These are phyloP conservation scores for Spinellus fusiger DNA, from an alignment of 192 early-diverging fungal genomes.

Conservation along the genomic window DNA sequence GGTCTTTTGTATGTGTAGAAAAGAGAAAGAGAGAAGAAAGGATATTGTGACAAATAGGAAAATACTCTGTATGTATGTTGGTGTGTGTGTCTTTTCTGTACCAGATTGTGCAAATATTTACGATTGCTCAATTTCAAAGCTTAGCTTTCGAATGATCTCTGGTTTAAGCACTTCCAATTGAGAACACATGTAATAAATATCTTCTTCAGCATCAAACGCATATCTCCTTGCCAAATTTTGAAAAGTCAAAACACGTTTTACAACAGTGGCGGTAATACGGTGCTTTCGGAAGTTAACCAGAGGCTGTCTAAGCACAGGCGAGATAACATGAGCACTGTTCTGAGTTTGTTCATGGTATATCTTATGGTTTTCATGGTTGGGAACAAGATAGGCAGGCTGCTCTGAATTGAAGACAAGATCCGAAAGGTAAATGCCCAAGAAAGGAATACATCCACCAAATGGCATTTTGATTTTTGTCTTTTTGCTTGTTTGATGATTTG, in stretches of 20 bases:
- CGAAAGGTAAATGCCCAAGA: conserved; percentile 53
- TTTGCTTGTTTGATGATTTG: conserved; percentile 13
- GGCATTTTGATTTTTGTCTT: conserved; percentile 32
- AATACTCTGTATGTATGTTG: neutral
- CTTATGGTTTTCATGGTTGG: neutral
- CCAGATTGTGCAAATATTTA: no score
- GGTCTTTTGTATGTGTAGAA: neutral
- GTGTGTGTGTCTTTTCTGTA: neutral
- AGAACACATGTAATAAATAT: conserved; percentile 32
- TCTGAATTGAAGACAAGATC: conserved; percentile 56
- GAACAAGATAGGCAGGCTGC: conserved; percentile 29
- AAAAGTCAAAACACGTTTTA: conserved; percentile 52
- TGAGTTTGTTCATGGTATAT: conserved; percentile 11
- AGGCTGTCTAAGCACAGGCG: neutral
- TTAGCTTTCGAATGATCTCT: conserved; percentile 23
- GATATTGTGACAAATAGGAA: neutral
- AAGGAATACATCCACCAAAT: conserved; percentile 53
- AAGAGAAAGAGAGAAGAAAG: neutral
- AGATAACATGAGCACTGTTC: no score
- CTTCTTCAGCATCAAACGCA: conserved; percentile 35
- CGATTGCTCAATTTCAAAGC: conserved; percentile 11
- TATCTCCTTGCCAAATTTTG: conserved; percentile 44
- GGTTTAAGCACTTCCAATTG: conserved; percentile 19
- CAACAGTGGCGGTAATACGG: conserved; percentile 48
- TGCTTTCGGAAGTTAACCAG: conserved; percentile 58